Conservation (phyloP, 768 basidiomycete species). For the Termitomyces sp. region DNA sequence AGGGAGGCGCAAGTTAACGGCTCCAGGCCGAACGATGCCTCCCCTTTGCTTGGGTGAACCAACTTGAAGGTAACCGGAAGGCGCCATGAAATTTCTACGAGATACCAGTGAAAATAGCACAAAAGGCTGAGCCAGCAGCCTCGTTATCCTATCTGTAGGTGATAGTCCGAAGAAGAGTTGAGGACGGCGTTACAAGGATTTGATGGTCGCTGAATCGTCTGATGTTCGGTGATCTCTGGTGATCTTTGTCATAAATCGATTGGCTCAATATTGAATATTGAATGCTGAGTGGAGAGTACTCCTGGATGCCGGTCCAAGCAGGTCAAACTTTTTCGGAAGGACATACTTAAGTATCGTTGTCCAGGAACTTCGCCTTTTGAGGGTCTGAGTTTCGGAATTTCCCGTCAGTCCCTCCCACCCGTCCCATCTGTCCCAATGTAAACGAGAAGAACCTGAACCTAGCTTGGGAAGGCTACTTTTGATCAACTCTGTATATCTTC, state of each 20-base stretch:
- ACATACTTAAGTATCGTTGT: no score
- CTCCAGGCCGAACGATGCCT: constrained; percentile 11
- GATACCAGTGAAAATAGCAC: not conserved
- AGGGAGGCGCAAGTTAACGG: constrained; percentile 9
- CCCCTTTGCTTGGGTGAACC: not conserved
- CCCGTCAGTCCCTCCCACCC: no score
- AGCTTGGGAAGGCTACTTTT: no score
- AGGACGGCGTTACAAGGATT: not conserved
- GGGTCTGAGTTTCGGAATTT: no score
- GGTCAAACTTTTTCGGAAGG: no score
- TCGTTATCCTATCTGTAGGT: constrained; percentile 1
- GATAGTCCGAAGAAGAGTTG: not conserved
- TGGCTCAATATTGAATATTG: no score
- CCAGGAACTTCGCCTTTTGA: no score
- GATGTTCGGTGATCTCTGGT: not conserved
- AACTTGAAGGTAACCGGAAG: constrained; percentile 4
- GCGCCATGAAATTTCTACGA: constrained; percentile 3
- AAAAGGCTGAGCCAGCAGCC: constrained; percentile 15
- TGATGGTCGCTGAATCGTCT: not conserved
- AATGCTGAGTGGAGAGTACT: no score
- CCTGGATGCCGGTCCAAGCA: no score
- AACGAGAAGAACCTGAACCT: no score
- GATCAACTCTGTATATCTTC: no score
- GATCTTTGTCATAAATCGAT: not conserved
- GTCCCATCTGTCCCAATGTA: no score